These are phyloP conservation scores for Choanephora cucurbitarum DNA, from an alignment of 371 early-diverging fungal genomes.

Conservation along the genomic window DNA sequence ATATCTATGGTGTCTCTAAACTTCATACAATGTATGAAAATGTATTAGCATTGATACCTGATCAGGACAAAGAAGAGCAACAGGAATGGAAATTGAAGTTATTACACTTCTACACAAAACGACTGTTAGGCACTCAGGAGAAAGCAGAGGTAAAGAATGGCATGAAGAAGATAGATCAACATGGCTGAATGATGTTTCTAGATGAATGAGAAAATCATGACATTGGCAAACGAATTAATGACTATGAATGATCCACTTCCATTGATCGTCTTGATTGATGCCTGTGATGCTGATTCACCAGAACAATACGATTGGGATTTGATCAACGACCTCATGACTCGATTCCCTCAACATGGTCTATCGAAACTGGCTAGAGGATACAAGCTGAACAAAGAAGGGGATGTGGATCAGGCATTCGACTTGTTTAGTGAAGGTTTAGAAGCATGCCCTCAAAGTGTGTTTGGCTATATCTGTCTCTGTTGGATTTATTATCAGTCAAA, in stretches of 20 bases:
- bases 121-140: constrained; percentile 23
- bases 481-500: constrained; percentile 57
- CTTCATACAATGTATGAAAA: constrained; percentile 47
- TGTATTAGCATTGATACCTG: constrained; percentile 34
- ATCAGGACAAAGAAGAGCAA: constrained; percentile 16
- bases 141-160: constrained; percentile 35
- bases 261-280: constrained; percentile 54
- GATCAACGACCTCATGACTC: constrained; percentile 38
- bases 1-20: constrained; percentile 63
- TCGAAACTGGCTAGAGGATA: constrained; percentile 57
- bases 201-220: constrained; percentile 37
- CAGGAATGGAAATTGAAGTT: constrained; percentile 30
- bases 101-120: constrained; percentile 31
- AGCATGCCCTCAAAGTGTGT: constrained; percentile 41
- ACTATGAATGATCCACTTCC: constrained; percentile 40
- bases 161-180: no score
- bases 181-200: no score
- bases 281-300: constrained; percentile 40
- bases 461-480: constrained; percentile 54
- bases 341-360: constrained; percentile 55
- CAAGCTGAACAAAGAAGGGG: constrained; percentile 37
- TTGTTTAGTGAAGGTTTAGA: constrained; percentile 55
- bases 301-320: constrained; percentile 52
- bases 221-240: constrained; percentile 42
- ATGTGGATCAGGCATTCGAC: constrained; percentile 51